Base-by-base conservation (phyloP, 1,284 basidiomycete species). In the Cryptococcus sp. region DNA sequence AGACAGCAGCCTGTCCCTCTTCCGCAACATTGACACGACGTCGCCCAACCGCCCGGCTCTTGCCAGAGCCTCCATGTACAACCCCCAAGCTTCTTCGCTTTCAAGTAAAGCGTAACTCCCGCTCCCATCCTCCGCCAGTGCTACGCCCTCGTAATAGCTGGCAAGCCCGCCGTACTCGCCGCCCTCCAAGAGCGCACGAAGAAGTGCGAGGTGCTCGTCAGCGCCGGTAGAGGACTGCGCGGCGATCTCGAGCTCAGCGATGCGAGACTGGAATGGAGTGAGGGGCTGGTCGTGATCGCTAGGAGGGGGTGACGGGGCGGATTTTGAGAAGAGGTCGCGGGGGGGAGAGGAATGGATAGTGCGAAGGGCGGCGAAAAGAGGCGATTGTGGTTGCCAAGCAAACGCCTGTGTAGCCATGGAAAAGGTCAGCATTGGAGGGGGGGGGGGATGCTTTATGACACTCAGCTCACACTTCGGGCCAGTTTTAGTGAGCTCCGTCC, bases 101-200 rank as follows among this genome's bases (percentile, higher is more conserved):
- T 52, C 57, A 33, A 71, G 51, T 38, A 76, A 56, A n/a, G 59
- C 64, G 11, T 59, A 49, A 46, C 63, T 70, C 18, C 55, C 61
- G 33, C 51, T 38, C 18, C 55, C 48, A 18, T 61, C 53, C 33
- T 45, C 28, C 7, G 43, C 39, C 18, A 63, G 46, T 20, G 72
- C 73, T 45, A 74, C 56, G 5, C 63, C 64, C 50, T 76, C 72
- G 52, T 76, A 76, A 52, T 73, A 75, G 36, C 57, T 57, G 21
- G 57, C 56, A 40, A 75, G 50, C 3, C 71, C 71, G 11, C n/a
- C 45, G 20, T 53, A 55, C 55, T 76, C 72, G 20, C 64, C 66
- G 16, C 68, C 70, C 15, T 66, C 66, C 0, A 62, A 50, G 15
- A 76, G 57, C 12, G 69, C 71, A 9, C 55, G 52, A 21, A 76